phyloP scores from a whole-genome alignment of 2,329 filamentous ascomycete species.

The Ilyonectria sp. region DNA sequence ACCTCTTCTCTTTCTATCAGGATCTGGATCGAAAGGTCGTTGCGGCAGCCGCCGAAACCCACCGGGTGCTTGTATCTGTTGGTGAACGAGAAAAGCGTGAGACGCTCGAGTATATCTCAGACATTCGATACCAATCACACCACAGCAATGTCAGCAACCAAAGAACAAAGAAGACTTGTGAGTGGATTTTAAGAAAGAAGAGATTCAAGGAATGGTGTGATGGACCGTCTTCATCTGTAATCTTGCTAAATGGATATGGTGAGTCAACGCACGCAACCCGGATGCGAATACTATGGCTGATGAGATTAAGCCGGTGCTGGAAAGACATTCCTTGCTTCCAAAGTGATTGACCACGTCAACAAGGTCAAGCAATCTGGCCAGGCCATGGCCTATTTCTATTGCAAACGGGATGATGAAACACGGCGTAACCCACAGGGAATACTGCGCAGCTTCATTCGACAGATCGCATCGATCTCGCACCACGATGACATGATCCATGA shows the following conservation, averaged over 20 bases:
- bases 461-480: constrained; percentile 8
- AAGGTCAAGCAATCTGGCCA: not conserved
- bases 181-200: constrained; percentile 21
- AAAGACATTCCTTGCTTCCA: constrained; percentile 26
- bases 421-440: constrained; percentile 5
- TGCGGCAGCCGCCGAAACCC: too few species aligned
- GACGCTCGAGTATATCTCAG: constrained; percentile 14
- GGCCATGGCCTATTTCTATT: constrained; percentile 29
- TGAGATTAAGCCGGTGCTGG: constrained; percentile 18
- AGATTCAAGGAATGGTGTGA: not conserved
- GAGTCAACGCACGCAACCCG: not conserved
- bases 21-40: too few species aligned
- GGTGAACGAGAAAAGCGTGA: too few species aligned
- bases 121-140: constrained; percentile 8
- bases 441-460: constrained; percentile 9
- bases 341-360: constrained; percentile 20
- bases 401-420: constrained; percentile 18
- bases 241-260: constrained; percentile 22
- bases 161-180: constrained; percentile 9
- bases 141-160: not conserved
- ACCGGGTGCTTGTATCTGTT: too few species aligned
- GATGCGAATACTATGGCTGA: not conserved
- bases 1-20: too few species aligned
- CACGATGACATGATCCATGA: constrained; percentile 7
- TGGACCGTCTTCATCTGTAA: not conserved